phyloP scores from a whole-genome alignment of 164 flowering plant genomes.

The Echeveria elegans region DNA sequence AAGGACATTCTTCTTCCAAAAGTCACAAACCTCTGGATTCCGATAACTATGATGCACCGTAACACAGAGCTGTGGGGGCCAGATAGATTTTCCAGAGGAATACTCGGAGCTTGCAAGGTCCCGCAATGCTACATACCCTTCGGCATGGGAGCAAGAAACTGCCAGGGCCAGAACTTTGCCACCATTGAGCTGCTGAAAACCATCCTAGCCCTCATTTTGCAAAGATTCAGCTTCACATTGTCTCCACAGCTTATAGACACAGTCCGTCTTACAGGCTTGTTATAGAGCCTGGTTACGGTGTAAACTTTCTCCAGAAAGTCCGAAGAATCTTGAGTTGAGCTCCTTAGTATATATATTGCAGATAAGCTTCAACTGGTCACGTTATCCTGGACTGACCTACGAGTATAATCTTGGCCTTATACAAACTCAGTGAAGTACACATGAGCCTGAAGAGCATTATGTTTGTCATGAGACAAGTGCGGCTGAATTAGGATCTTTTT shows the following conservation, averaged over 20 bases:
- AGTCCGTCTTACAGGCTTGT: slow-evolving; percentile 21
- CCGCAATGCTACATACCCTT: slow-evolving; percentile 49
- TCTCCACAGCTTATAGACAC: slow-evolving; percentile 26
- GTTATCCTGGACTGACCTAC: too few species aligned
- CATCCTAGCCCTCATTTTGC: slow-evolving; percentile 27
- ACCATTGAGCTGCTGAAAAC: slow-evolving; percentile 37
- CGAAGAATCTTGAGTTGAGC: too few species aligned
- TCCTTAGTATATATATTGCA: too few species aligned
- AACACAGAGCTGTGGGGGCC: slow-evolving; percentile 32
- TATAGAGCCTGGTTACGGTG: slow-evolving; percentile 29
- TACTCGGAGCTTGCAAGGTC: slow-evolving; percentile 27
- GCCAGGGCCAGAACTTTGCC: slow-evolving; percentile 44
- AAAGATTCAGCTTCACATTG: slow-evolving; percentile 33
- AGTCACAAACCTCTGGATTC: slow-evolving; percentile 25
- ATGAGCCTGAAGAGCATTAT: too few species aligned
- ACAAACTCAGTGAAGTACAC: too few species aligned
- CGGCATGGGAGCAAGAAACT: slow-evolving; percentile 33
- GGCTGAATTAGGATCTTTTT: too few species aligned
- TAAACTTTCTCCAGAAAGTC: slow-evolving; percentile 13
- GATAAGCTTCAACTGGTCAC: too few species aligned
- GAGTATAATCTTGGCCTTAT: too few species aligned
- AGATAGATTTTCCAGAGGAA: slow-evolving; percentile 37
- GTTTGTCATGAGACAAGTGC: too few species aligned
- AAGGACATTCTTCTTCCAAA: slow-evolving; percentile 29
- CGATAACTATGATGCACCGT: slow-evolving; percentile 28